Percentiles rank a stretch among this genome's conserved stretches.
Conservation (phyloP, 805 yeast genomes). For the Nakazawaea pomicola region DNA sequence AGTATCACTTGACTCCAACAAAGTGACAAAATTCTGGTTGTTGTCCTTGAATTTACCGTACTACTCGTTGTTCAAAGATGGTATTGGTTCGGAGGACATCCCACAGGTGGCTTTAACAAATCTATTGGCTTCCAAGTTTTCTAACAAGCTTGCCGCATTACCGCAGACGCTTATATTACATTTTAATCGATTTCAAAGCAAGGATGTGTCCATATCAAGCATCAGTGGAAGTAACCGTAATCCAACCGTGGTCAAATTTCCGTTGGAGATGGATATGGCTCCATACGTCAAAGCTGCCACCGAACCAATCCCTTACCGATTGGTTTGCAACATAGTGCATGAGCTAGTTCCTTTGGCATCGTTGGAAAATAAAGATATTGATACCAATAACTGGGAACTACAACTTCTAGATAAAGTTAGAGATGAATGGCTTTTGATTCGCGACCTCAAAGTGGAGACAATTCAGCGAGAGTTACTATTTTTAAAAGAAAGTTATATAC, state of each 20-base stretch:
- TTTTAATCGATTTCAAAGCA: conserved; percentile 46
- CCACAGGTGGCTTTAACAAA: conserved; percentile 45
- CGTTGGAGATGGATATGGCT: conserved; percentile 35
- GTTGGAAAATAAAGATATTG: conserved; percentile 12
- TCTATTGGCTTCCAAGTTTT: conserved; percentile 38
- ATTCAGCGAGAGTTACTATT: conserved; percentile 57
- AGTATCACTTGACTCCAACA: conserved; percentile 29
- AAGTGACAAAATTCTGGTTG: conserved; percentile 41
- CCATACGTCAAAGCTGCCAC: conserved; percentile 21
- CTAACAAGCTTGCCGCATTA: conserved; percentile 26
- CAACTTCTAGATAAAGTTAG: conserved; percentile 37
- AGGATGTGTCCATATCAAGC: conserved; percentile 22
- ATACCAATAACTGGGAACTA: conserved; percentile 38
- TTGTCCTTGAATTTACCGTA: conserved; percentile 59
- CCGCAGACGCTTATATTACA: conserved; percentile 56
- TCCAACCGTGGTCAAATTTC: conserved; percentile 61
- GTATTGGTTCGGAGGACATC: conserved; percentile 34
- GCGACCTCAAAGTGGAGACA: conserved; percentile 41
- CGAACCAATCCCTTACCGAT: conserved; percentile 30
- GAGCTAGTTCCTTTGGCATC: conserved; percentile 22
- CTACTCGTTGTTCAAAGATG: conserved; percentile 49
- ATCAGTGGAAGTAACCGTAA: conserved; percentile 37
- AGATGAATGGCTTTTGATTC: conserved; percentile 54
- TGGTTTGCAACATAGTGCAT: conserved; percentile 45
- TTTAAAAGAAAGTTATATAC: conserved; percentile 57